phyloP scores from a whole-genome alignment of 352 stramenopile species.

The Paralagenidium karlingii region DNA sequence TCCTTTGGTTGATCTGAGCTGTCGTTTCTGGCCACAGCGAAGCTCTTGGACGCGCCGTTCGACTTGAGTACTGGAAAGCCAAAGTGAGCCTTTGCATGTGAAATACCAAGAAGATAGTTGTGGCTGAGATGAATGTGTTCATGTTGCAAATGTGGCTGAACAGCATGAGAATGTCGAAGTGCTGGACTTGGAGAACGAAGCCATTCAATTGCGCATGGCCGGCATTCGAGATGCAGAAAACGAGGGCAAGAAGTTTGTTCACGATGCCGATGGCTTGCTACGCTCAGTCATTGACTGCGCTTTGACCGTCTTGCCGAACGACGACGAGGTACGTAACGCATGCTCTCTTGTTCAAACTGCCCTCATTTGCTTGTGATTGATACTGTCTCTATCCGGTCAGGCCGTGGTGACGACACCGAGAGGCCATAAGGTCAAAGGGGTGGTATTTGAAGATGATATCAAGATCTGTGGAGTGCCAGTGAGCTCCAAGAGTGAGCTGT shows the following conservation, averaged over 20 bases:
- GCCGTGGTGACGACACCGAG: conserved; percentile 60
- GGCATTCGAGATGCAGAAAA: conserved; percentile 68
- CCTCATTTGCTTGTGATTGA: background rate
- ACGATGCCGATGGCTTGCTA: conserved; percentile 60
- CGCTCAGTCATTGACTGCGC: conserved; percentile 54
- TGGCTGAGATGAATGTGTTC: background rate
- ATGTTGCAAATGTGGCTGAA: background rate
- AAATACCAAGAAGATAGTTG: background rate
- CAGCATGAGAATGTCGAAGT: conserved; percentile 82
- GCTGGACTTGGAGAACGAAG: conserved; percentile 70
- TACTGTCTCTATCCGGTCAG: conserved; percentile 10
- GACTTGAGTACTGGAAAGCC: conserved; percentile 77
- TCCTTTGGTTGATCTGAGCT: too few species aligned
- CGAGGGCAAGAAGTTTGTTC: conserved; percentile 44
- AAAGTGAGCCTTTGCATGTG: conserved; percentile 23
- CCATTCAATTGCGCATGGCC: conserved; percentile 74
- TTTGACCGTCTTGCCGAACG: conserved; percentile 66
- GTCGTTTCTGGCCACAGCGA: conserved; percentile 26
- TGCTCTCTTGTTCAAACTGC: background rate
- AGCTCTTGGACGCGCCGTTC: conserved; percentile 59
- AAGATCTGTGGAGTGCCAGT: conserved; percentile 67
- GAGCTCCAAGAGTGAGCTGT: conserved; percentile 18
- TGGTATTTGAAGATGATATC: conserved; percentile 65
- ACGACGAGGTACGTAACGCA: conserved; percentile 48
- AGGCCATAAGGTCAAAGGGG: conserved; percentile 54